These are phyloP conservation scores for Debaryomycetaceae sp. DNA, from an alignment of 1,139 yeast genomes.

Conservation along the genomic window DNA sequence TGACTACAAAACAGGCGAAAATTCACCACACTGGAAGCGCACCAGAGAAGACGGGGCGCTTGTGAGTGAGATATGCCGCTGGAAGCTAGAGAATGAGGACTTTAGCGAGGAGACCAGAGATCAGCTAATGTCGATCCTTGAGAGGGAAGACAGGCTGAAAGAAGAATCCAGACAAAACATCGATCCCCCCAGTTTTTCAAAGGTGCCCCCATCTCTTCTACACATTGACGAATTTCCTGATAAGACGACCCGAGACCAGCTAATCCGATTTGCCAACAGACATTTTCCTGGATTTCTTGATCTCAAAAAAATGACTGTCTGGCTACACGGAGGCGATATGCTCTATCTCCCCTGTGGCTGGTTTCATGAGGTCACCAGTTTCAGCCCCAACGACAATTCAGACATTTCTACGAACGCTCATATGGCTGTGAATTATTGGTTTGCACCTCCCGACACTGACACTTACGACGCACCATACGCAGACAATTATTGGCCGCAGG, in stretches of 20 bases:
- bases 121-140: background rate
- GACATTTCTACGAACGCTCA: conserved; percentile 37
- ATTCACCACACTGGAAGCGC: conserved; percentile 57
- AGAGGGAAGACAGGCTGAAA: background rate
- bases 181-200: conserved; percentile 71
- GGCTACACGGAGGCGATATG: conserved; percentile 61
- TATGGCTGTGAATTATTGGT: conserved; percentile 72
- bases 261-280: conserved; percentile 25
- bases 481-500: conserved; percentile 50
- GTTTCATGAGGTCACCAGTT: conserved; percentile 81
- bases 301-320: conserved; percentile 40
- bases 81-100: conserved; percentile 22
- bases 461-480: conserved; percentile 31
- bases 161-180: conserved; percentile 14
- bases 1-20: conserved; percentile 51
- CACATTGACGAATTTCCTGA: conserved; percentile 53
- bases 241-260: conserved; percentile 13
- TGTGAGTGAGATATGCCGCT: conserved; percentile 39
- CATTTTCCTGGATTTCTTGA: conserved; percentile 48
- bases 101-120: conserved; percentile 3
- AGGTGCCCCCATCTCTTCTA: conserved; percentile 56
- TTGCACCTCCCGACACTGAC: conserved; percentile 54
- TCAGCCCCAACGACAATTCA: conserved; percentile 26
- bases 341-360: conserved; percentile 72
- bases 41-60: conserved; percentile 64